Conservation (phyloP, 2,329 filamentous ascomycete species). For the Penicillium nordicum region DNA sequence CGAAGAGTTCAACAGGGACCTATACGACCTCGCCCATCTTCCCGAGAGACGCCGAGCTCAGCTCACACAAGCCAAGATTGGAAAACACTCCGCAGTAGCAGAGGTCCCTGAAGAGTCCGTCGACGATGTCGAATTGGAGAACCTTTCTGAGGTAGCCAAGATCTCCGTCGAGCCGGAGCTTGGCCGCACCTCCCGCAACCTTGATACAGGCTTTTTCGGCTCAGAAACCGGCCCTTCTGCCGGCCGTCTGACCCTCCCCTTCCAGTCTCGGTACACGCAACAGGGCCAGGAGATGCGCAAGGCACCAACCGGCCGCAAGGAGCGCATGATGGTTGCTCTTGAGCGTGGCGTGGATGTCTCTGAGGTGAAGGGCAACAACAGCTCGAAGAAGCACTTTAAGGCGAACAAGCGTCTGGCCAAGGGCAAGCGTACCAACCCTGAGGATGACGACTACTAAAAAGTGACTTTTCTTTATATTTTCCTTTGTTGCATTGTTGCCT, state of each 20-base stretch:
- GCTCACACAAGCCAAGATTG: slow-evolving; percentile 41
- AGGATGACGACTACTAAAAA: slow-evolving; percentile 32
- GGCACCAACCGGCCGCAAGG: slow-evolving; percentile 77
- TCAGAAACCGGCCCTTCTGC: slow-evolving; percentile 55
- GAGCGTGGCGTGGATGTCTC: slow-evolving; percentile 81
- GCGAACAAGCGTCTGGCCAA: slow-evolving; percentile 38
- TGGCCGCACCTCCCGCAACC: slow-evolving; percentile 68
- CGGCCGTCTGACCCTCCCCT: slow-evolving; percentile 72
- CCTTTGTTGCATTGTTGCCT: slow-evolving; percentile 14
- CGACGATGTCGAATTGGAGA: slow-evolving; percentile 30
- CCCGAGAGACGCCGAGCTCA: slow-evolving; percentile 75
- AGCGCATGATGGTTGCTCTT: slow-evolving; percentile 71
- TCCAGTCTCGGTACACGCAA: slow-evolving; percentile 84
- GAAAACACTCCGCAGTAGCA: slow-evolving; percentile 40
- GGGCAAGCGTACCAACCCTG: slow-evolving; percentile 29
- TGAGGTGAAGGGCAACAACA: slow-evolving; percentile 58
- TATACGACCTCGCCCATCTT: slow-evolving; percentile 79
- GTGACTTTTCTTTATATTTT: slow-evolving; percentile 16
- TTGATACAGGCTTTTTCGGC: slow-evolving; percentile 90
- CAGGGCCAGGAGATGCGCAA: slow-evolving; percentile 72
- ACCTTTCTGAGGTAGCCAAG: slow-evolving; percentile 11
- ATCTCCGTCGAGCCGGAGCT: slow-evolving; percentile 41
- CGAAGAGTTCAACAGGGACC: slow-evolving; percentile 77
- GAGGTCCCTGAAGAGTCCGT: slow-evolving; percentile 21
- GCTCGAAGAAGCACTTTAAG: slow-evolving; percentile 76